These are phyloP conservation scores for Trichophyton mentagrophytes DNA, from an alignment of 2,329 filamentous ascomycete species.

Conservation along the genomic window DNA sequence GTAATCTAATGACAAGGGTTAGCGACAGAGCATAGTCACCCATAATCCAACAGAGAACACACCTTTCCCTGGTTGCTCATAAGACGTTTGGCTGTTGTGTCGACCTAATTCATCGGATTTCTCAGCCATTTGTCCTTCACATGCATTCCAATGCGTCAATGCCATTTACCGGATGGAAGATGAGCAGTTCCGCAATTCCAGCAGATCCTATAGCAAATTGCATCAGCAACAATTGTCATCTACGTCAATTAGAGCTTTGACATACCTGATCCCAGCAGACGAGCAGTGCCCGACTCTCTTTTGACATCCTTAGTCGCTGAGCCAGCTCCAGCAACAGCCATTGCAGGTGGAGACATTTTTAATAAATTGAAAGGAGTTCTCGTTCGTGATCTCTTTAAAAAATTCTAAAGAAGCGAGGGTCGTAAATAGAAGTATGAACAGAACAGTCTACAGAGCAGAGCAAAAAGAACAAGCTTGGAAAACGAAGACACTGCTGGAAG, in stretches of 20 bases:
- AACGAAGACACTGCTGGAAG: not conserved
- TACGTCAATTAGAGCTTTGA: conserved; percentile 6
- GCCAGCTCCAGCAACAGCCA: conserved; percentile 23
- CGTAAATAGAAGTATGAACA: not conserved
- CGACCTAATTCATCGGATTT: conserved; percentile 50
- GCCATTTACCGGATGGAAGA: conserved; percentile 70
- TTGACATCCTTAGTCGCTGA: conserved; percentile 51
- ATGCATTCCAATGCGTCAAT: not conserved
- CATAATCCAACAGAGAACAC: conserved; percentile 15
- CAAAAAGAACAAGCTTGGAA: not conserved
- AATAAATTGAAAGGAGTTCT: not conserved
- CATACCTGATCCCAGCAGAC: conserved; percentile 81
- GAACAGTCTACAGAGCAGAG: not conserved
- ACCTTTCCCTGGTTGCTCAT: conserved; percentile 93
- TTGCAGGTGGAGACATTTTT: conserved; percentile 33
- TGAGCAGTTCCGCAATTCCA: conserved; percentile 80
- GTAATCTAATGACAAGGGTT: conserved; percentile 37
- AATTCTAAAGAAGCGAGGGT: not conserved
- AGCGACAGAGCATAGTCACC: not conserved
- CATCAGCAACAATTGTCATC: conserved; percentile 10
- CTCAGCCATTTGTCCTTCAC: conserved; percentile 15
- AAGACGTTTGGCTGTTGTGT: conserved; percentile 95
- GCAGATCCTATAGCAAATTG: conserved; percentile 55
- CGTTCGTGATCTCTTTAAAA: not conserved
- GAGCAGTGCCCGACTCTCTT: conserved; percentile 78